Evolutionary conservation across 257 asterid genomes (phyloP), one percentile per base, ranked within the genome.

Genomic region (Capsicum chinense): DNA sequence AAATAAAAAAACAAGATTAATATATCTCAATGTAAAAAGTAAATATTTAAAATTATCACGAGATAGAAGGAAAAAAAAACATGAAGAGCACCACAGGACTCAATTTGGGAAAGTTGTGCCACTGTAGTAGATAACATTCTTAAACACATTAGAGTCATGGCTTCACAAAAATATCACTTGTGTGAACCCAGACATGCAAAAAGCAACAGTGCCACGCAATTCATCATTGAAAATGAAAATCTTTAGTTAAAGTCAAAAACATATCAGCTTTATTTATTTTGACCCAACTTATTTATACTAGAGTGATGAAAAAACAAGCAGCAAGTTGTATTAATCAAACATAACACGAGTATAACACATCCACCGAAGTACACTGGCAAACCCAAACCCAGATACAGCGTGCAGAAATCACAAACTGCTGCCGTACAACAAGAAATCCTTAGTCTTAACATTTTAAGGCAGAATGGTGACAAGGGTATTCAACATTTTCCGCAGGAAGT

Each of bases 1-100:
- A 69, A 69, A 26, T 26, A 26, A 26, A 14, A 42, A 71, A 71
- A 92, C 71, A 52, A 66, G 70, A 81, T 37, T 56, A 83, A 85
- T 50, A 82, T 79, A 57, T 54, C 79, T 16, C 68, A 71, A 78
- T 50, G 58, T 26, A 21, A 58, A 50, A 62, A 7, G 39, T 42
- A 21, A 54, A 78, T 14, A 54, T 15, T 78, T 33, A 78, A 78
- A 78, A 78, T 52, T 52, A 78, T 78, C 6, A 14, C 64, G 64
- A 76, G 50, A 76, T 14, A 54, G 64, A 78, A 54, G 64, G 54
- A 76, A 9, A 39, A 39, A 39, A 39, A 2, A 83, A 13, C n/a
- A 64, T 9, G 69, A 60, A 47, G 39, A 59, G 59, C 54, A 74
- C 47, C 15, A 37, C 14, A 73, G 56, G 63, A 21, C 57, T 64